A percentile compares a stretch with the other conserved stretches of the same genome.
Evolutionary conservation across 345 rosid genomes (phyloP).

Genomic region (Citrus australasica): DNA sequence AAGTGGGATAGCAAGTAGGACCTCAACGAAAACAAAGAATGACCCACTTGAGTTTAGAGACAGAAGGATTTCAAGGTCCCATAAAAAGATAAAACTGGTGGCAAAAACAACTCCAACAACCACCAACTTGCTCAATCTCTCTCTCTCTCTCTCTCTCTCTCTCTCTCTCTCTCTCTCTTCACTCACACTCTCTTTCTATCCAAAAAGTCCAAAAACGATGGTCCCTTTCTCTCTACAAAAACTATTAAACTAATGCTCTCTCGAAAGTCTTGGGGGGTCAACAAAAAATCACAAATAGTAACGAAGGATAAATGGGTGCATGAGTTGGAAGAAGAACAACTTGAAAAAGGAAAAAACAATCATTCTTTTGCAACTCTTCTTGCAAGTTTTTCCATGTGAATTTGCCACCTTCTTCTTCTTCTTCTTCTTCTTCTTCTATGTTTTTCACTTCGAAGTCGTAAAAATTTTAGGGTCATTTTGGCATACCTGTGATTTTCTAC

Average conservation of each 20-base stretch:
- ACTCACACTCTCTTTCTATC: conserved; percentile 1
- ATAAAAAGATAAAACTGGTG: conserved; percentile 28
- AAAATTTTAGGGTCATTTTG: too few relatives aligned
- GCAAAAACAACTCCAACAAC: conserved; percentile 21
- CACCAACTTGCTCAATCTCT: conserved; percentile 9
- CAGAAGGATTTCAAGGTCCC: conserved; percentile 39
- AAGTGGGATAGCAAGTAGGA: conserved; percentile 43
- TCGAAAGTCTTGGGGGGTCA: background rate
- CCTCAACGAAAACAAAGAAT: conserved; percentile 20
- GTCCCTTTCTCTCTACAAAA: conserved; percentile 1
- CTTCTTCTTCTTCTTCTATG: background rate
- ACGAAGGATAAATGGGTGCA: background rate
- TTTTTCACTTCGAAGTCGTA: background rate
- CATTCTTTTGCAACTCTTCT: background rate
- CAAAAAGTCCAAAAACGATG: conserved; percentile 3
- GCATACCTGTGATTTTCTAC: too few relatives aligned
- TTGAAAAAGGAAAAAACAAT: background rate
- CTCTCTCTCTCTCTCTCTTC: background rate
- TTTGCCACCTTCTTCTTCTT: background rate
- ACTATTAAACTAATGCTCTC: conserved; percentile 5
- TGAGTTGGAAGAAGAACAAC: background rate
- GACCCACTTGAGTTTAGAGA: conserved; percentile 38
- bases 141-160: background rate
- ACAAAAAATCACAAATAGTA: background rate
- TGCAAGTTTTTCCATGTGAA: background rate